phyloP scores from a whole-genome alignment of 371 early-diverging fungal genomes.

The Capillidium heterosporum region DNA sequence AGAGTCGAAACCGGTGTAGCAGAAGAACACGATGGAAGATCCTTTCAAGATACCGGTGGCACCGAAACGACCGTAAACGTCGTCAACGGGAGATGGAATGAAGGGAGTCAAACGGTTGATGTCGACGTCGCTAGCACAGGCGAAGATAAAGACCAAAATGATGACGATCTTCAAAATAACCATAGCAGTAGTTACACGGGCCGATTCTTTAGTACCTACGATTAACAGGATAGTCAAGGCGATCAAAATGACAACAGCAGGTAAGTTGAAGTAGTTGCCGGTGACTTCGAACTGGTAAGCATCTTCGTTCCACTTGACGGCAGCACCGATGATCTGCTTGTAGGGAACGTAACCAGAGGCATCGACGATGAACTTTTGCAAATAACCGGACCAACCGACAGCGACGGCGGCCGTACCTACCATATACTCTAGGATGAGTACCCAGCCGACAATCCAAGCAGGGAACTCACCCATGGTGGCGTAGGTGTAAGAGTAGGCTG shows the following conservation, averaged over 20 bases:
- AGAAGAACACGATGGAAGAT: constrained; percentile 70
- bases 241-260: constrained; percentile 45
- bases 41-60: constrained; percentile 50
- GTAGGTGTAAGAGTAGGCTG: constrained; percentile 66
- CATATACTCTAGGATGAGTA: constrained; percentile 66
- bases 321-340: constrained; percentile 31
- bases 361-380: constrained; percentile 40
- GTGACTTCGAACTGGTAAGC: constrained; percentile 17
- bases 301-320: constrained; percentile 29
- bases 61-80: constrained; percentile 26
- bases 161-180: constrained; percentile 56
- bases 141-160: constrained; percentile 60
- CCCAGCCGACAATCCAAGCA: constrained; percentile 74
- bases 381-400: constrained; percentile 59
- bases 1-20: constrained; percentile 81
- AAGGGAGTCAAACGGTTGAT: constrained; percentile 54
- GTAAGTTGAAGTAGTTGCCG: constrained; percentile 51
- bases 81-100: constrained; percentile 38
- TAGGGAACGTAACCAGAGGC: constrained; percentile 27
- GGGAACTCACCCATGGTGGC: constrained; percentile 68
- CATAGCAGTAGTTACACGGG: constrained; percentile 41
- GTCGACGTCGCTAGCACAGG: constrained; percentile 40
- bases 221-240: constrained; percentile 34
- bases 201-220: constrained; percentile 52
- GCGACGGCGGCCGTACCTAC: constrained; percentile 51